A percentile compares a stretch with the other conserved stretches of the same genome.
phyloP scores from a whole-genome alignment of 495 filamentous ascomycete genomes.

The Bryoglossum gracile region DNA sequence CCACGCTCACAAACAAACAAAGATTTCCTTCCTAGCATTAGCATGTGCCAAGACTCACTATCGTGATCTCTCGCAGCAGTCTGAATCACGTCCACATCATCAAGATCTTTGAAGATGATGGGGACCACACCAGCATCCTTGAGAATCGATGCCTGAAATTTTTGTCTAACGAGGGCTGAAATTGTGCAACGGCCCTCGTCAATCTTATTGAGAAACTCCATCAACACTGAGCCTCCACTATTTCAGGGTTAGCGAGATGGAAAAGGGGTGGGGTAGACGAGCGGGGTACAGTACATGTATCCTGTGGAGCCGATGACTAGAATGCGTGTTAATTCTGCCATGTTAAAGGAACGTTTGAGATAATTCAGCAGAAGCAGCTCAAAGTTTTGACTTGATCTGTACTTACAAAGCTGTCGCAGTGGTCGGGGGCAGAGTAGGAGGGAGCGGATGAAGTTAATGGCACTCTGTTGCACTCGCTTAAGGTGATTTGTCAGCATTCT shows the following conservation, averaged over 20 bases:
- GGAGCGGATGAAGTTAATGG: too few relatives aligned
- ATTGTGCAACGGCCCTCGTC: neutral
- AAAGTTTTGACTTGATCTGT: too few relatives aligned
- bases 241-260: neutral
- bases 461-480: too few relatives aligned
- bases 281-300: slow-evolving; percentile 7
- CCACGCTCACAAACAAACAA: neutral
- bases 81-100: slow-evolving; percentile 27
- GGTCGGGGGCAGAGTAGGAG: too few relatives aligned
- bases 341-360: neutral
- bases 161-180: slow-evolving; percentile 19
- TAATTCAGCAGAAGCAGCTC: too few relatives aligned
- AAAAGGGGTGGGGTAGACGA: neutral
- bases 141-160: slow-evolving; percentile 20
- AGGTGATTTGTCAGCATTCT: too few relatives aligned
- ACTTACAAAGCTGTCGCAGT: too few relatives aligned
- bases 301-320: slow-evolving; percentile 13
- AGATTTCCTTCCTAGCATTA: neutral
- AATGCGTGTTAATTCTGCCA: slow-evolving; percentile 3
- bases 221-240: slow-evolving; percentile 14
- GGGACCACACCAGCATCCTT: slow-evolving; percentile 20
- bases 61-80: slow-evolving; percentile 32
- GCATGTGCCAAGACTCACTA: neutral
- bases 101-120: slow-evolving; percentile 24
- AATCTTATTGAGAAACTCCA: neutral